phyloP scores from a whole-genome alignment of 2,329 filamentous ascomycete genomes.

The Phialocephala subalpina region DNA sequence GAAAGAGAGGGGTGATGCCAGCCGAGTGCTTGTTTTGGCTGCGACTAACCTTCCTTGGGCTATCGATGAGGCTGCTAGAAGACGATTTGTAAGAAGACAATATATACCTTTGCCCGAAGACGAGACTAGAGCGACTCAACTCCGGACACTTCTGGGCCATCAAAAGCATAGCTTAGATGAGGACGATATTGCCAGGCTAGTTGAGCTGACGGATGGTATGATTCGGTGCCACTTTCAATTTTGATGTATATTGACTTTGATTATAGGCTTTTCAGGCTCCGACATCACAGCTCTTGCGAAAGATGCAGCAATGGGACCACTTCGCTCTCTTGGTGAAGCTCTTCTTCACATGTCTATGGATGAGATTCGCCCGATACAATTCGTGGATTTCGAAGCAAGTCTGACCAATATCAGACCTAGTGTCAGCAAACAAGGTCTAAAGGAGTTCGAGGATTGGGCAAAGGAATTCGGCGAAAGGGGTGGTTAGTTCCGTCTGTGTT shows the following conservation, averaged over 20 bases:
- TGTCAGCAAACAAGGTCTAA: constrained; percentile 84
- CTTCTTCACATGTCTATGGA: constrained; percentile 93
- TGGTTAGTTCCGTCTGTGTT: constrained; percentile 57
- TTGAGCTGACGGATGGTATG: constrained; percentile 75
- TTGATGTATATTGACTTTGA: constrained; percentile 22
- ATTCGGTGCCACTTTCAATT: too few relatives aligned
- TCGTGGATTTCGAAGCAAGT: constrained; percentile 85
- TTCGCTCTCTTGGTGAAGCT: constrained; percentile 88
- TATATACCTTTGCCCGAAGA: constrained; percentile 95
- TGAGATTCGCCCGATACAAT: constrained; percentile 85
- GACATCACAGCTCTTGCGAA: constrained; percentile 97
- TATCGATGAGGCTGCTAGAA: constrained; percentile 92
- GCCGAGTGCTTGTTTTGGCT: constrained; percentile 88
- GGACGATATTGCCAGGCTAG: constrained; percentile 75
- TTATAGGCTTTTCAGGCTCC: constrained; percentile 90
- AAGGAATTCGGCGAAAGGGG: constrained; percentile 91
- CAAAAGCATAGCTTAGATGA: constrained; percentile 76
- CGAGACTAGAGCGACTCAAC: constrained; percentile 79
- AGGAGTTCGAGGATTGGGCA: constrained; percentile 95
- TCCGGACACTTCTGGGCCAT: constrained; percentile 81
- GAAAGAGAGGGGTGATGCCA: constrained; percentile 80
- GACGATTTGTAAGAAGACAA: constrained; percentile 90
- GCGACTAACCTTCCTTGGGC: constrained; percentile 98
- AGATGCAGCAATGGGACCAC: constrained; percentile 95
- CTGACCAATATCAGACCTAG: constrained; percentile 86